A percentile compares a stretch with the other conserved stretches of the same genome.
These are phyloP conservation scores for Saposhnikovia divaricata DNA, from an alignment of 129 eudicot genomes.

Conservation along the genomic window DNA sequence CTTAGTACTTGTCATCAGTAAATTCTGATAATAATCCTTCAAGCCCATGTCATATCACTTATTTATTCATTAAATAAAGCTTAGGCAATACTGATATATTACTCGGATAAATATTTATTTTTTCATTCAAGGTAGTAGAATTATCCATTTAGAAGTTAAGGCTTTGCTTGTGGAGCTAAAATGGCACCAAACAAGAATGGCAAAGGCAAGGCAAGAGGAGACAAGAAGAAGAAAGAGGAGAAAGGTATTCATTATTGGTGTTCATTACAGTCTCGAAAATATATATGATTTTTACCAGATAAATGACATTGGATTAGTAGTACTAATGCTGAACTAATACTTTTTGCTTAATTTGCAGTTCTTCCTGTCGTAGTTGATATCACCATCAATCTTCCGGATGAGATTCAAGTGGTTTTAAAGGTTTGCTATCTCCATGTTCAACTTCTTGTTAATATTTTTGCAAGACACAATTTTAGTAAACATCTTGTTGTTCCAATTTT, in stretches of 20 bases:
- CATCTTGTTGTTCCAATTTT: neutral
- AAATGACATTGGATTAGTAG: neutral
- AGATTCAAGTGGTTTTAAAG: conserved; percentile 79
- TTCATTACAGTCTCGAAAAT: neutral
- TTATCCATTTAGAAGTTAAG: conserved; percentile 10
- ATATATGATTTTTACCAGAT: neutral
- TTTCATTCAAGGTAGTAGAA: conserved; percentile 1
- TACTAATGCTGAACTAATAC: neutral
- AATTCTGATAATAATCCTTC: conserved; percentile 25
- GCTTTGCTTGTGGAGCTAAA: conserved; percentile 21
- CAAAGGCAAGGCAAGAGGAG: conserved; percentile 91
- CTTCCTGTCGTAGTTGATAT: conserved; percentile 93
- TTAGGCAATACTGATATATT: neutral
- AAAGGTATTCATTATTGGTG: conserved; percentile 44
- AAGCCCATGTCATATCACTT: conserved; percentile 7
- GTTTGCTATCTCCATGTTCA: conserved; percentile 28
- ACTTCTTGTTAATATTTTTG: neutral
- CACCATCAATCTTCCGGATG: conserved; percentile 84
- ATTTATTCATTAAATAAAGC: neutral
- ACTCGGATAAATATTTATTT: neutral
- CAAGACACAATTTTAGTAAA: neutral
- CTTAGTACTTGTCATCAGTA: conserved; percentile 1
- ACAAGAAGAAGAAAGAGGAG: conserved; percentile 99
- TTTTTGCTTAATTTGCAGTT: conserved; percentile 42
- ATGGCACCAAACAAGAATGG: conserved; percentile 94